These are phyloP conservation scores for Pestalotiopsis sp. DNA, from an alignment of 2,329 filamentous ascomycete genomes.

Conservation along the genomic window DNA sequence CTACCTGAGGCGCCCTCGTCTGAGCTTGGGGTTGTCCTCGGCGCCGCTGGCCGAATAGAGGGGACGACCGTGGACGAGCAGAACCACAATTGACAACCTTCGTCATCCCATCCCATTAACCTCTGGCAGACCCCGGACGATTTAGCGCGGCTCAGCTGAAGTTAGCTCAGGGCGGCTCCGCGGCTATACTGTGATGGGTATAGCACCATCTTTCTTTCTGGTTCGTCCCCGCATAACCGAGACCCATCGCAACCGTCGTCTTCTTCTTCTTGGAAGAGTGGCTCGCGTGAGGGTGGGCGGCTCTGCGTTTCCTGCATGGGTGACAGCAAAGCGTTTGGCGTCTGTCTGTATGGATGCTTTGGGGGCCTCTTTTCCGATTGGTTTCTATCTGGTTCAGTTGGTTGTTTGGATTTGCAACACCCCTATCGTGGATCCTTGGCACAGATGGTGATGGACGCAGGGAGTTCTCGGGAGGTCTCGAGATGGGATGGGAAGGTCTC, in stretches of 20 bases:
- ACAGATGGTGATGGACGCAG: background rate
- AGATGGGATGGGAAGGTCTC: background rate
- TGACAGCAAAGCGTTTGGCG: background rate
- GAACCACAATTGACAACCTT: background rate
- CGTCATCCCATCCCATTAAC: background rate
- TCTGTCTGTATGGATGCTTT: background rate
- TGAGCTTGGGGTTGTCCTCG: background rate
- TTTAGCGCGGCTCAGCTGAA: background rate
- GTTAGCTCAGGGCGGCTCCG: constrained; percentile 2
- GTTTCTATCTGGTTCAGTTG: background rate
- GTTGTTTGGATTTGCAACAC: background rate
- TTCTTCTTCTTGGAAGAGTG: background rate
- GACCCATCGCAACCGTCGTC: background rate
- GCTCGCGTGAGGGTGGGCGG: background rate
- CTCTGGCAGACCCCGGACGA: background rate
- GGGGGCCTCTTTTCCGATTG: background rate
- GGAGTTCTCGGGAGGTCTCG: background rate
- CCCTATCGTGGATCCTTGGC: constrained; percentile 9
- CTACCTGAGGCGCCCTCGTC: background rate
- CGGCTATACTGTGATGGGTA: background rate
- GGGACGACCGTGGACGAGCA: background rate
- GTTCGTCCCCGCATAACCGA: constrained; percentile 12
- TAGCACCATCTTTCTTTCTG: background rate
- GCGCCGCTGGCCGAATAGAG: background rate
- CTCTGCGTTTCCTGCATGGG: background rate